These are phyloP conservation scores for Mycotypha africana DNA, from an alignment of 371 early-diverging fungal genomes.

Conservation along the genomic window DNA sequence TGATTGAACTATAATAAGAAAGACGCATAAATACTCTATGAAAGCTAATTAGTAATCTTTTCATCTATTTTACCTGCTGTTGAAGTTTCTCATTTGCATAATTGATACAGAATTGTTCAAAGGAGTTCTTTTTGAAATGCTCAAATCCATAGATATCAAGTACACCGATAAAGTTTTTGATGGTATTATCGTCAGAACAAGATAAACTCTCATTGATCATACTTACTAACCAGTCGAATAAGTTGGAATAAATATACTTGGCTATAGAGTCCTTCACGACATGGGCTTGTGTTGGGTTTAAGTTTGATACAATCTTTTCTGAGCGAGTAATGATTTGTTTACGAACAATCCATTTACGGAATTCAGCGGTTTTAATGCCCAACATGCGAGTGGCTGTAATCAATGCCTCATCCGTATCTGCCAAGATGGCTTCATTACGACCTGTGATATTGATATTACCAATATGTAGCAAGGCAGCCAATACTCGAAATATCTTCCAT, in stretches of 20 bases:
- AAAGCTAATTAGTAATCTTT: neutral
- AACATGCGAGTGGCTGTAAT: slow-evolving; percentile 62
- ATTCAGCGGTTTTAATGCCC: slow-evolving; percentile 67
- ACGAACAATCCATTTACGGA: slow-evolving; percentile 88
- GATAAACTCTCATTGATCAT: slow-evolving; percentile 76
- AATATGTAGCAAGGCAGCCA: slow-evolving; percentile 88
- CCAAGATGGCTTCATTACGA: slow-evolving; percentile 55
- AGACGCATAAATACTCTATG: too few relatives aligned
- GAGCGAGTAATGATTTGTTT: slow-evolving; percentile 84
- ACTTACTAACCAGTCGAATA: slow-evolving; percentile 93
- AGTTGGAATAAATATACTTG: slow-evolving; percentile 86
- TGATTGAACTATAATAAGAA: slow-evolving; percentile 46
- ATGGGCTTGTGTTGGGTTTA: slow-evolving; percentile 71
- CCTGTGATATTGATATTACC: slow-evolving; percentile 87
- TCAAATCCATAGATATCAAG: slow-evolving; percentile 97
- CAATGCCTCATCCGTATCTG: slow-evolving; percentile 68
- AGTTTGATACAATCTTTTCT: slow-evolving; percentile 81
- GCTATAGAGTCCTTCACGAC: slow-evolving; percentile 90
- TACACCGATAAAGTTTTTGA: slow-evolving; percentile 84
- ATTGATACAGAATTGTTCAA: slow-evolving; percentile 99
- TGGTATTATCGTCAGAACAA: slow-evolving; percentile 36
- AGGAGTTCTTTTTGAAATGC: slow-evolving; percentile 96
- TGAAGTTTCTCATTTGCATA: slow-evolving; percentile 97
- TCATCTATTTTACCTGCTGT: slow-evolving; percentile 79
- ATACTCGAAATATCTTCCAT: slow-evolving; percentile 84